These are phyloP conservation scores for Rhodotorula mucilaginosa DNA, from an alignment of 1,284 basidiomycete genomes.

Conservation along the genomic window DNA sequence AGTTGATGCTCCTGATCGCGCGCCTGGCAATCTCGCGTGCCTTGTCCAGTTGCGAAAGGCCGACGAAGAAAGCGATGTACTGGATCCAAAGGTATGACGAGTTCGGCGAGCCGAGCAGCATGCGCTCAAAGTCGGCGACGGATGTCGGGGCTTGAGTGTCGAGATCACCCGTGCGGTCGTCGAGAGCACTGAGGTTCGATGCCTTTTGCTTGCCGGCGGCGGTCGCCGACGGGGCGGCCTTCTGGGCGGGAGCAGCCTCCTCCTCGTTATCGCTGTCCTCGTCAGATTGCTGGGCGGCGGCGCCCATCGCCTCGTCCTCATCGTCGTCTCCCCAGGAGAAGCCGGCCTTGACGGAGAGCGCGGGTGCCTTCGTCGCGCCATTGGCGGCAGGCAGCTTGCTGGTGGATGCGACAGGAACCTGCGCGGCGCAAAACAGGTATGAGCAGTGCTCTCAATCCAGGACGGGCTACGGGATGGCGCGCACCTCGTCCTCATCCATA, in stretches of 20 bases:
- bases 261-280: constrained; percentile 48
- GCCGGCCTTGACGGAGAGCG: constrained; percentile 52
- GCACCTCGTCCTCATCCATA: constrained; percentile 38
- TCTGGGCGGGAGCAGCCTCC: constrained; percentile 35
- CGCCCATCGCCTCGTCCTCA: constrained; percentile 42
- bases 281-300: constrained; percentile 39
- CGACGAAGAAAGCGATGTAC: constrained; percentile 98
- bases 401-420: constrained; percentile 36
- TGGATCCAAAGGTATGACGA: constrained; percentile 98
- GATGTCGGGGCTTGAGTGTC: constrained; percentile 83
- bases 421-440: background rate
- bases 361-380: constrained; percentile 33
- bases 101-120: constrained; percentile 91
- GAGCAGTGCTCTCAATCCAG: background rate
- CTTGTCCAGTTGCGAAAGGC: constrained; percentile 91
- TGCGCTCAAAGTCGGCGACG: constrained; percentile 87
- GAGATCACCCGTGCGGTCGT: constrained; percentile 80
- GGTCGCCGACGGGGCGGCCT: constrained; percentile 6
- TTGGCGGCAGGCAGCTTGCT: constrained; percentile 31
- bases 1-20: constrained; percentile 83
- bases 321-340: constrained; percentile 56
- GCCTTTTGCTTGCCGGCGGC: constrained; percentile 57
- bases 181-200: constrained; percentile 33
- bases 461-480: constrained; percentile 15
- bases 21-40: constrained; percentile 82